phyloP scores from a whole-genome alignment of 352 stramenopile genomes.

The Phytophthora litchii region DNA sequence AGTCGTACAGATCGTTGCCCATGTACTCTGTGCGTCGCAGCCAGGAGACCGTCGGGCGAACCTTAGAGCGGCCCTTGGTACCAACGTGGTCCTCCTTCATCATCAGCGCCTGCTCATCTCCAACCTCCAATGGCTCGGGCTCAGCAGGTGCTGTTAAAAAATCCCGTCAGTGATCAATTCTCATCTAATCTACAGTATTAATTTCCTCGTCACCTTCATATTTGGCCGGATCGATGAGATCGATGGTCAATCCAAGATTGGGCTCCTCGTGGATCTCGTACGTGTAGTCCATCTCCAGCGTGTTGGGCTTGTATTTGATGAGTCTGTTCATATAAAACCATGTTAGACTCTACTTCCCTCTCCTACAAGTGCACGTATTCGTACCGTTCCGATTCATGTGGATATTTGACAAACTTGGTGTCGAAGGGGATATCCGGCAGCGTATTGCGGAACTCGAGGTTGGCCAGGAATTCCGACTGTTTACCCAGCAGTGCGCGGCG shows the following conservation, averaged over 20 bases:
- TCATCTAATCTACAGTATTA: neutral
- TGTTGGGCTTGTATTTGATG: slow-evolving; percentile 90
- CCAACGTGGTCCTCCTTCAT: slow-evolving; percentile 70
- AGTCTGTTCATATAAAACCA: slow-evolving; percentile 41
- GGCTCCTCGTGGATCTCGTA: slow-evolving; percentile 87
- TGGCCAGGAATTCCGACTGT: slow-evolving; percentile 85
- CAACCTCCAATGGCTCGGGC: slow-evolving; percentile 62
- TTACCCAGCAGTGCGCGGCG: slow-evolving; percentile 78
- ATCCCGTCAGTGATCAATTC: neutral
- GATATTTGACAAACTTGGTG: slow-evolving; percentile 88
- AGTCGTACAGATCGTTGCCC: slow-evolving; percentile 86
- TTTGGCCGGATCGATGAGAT: slow-evolving; percentile 86
- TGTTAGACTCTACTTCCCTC: neutral
- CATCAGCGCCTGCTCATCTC: slow-evolving; percentile 78
- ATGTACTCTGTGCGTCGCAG: slow-evolving; percentile 86
- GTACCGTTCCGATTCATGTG: slow-evolving; percentile 76
- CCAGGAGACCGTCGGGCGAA: slow-evolving; percentile 77
- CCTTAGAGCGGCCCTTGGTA: slow-evolving; percentile 65
- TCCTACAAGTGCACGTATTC: slow-evolving; percentile 1
- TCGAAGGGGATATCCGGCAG: slow-evolving; percentile 86
- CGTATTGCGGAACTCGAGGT: slow-evolving; percentile 82
- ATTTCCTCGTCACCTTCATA: slow-evolving; percentile 61
- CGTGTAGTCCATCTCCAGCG: slow-evolving; percentile 84
- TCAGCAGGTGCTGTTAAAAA: slow-evolving; percentile 50
- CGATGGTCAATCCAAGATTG: slow-evolving; percentile 78